A percentile compares a stretch with the other conserved stretches of the same genome.
Evolutionary conservation across 352 stramenopile genomes (phyloP).

Genomic region (Globisporangium abappressorium): DNA sequence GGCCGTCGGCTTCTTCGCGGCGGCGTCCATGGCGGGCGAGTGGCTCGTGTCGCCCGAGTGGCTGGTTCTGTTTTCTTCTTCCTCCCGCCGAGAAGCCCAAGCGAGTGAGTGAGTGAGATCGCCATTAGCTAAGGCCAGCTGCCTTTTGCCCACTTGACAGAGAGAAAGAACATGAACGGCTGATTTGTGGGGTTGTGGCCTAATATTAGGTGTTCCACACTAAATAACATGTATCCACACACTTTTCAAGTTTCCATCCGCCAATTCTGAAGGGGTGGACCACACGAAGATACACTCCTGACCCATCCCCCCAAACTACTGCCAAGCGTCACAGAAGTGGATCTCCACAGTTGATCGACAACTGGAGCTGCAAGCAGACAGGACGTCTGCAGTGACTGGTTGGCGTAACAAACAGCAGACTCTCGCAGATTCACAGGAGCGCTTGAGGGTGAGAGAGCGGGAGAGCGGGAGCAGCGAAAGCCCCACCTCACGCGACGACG

Average conservation of each 20-base stretch:
- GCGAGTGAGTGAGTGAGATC: background rate
- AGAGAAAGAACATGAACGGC: background rate
- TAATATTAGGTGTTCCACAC: background rate
- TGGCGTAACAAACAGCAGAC: background rate
- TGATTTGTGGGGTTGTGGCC: slow-evolving; percentile 4
- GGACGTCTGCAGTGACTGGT: background rate
- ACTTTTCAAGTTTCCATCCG: background rate
- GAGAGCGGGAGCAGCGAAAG: background rate
- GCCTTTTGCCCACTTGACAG: background rate
- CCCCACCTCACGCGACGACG: background rate
- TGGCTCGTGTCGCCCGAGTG: background rate
- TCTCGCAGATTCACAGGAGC: background rate
- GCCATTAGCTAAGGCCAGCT: background rate
- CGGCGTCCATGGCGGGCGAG: slow-evolving; percentile 10
- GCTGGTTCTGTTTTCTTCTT: slow-evolving; percentile 1
- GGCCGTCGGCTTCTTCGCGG: background rate
- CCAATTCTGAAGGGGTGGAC: background rate
- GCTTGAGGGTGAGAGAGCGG: background rate
- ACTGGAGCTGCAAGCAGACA: background rate
- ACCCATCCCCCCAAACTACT: background rate
- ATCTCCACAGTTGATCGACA: background rate
- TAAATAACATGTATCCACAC: background rate
- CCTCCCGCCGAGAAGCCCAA: slow-evolving; percentile 8
- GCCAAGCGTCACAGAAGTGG: background rate
- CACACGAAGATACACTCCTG: slow-evolving; percentile 12